Conservation (phyloP, 768 basidiomycete genomes). For the Neoboletus brunneissimus region DNA sequence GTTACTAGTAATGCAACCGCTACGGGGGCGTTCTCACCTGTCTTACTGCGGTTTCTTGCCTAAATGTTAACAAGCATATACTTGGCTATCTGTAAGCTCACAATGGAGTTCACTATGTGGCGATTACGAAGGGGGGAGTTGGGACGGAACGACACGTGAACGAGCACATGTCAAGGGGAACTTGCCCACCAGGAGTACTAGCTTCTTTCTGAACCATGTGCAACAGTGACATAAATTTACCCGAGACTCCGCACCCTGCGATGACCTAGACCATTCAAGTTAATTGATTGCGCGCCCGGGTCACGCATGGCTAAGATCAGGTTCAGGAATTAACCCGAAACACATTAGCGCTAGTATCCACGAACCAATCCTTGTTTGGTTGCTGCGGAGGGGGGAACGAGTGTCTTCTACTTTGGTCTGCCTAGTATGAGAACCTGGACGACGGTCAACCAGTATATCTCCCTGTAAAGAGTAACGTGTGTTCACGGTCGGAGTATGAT, state of each 20-base stretch:
- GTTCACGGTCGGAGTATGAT: not conserved
- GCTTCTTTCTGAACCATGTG: not conserved
- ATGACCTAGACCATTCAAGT: not conserved
- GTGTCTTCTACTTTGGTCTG: not conserved
- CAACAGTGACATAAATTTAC: not conserved
- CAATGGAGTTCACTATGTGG: not conserved
- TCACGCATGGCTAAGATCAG: no score
- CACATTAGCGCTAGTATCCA: not conserved
- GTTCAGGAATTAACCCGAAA: not conserved
- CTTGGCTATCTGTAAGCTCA: not conserved
- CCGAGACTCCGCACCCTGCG: not conserved
- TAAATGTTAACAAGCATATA: not conserved
- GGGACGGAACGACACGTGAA: not conserved
- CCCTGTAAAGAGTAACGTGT: not conserved
- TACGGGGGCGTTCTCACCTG: not conserved
- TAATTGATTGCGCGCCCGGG: not conserved
- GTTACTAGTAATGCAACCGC: not conserved
- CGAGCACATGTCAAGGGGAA: not conserved
- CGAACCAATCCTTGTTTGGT: not conserved
- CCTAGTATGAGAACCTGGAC: not conserved
- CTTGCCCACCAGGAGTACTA: not conserved
- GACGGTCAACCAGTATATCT: not conserved
- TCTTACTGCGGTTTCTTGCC: not conserved
- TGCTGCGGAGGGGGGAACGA: not conserved
- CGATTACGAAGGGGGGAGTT: no score